phyloP scores from a whole-genome alignment of 2,329 filamentous ascomycete species.

The Ceratocystis variospora region DNA sequence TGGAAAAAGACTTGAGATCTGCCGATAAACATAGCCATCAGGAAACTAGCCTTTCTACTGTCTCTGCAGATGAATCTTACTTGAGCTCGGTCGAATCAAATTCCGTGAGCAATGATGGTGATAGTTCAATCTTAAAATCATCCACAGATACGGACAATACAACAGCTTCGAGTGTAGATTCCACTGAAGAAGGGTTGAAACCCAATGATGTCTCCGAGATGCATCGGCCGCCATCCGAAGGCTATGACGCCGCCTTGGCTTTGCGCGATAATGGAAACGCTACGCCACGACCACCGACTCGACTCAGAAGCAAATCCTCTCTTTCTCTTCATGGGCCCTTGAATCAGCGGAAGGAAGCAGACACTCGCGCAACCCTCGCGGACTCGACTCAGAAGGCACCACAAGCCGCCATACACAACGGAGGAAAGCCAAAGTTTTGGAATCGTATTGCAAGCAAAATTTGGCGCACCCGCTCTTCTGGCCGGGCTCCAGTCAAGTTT shows the following conservation, averaged over 20 bases:
- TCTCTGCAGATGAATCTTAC: neutral
- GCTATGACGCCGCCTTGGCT: slow-evolving; percentile 6
- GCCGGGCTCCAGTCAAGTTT: neutral
- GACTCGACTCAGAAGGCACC: neutral
- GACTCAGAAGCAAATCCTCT: slow-evolving; percentile 4
- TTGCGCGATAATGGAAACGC: slow-evolving; percentile 7
- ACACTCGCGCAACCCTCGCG: neutral
- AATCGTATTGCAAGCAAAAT: slow-evolving; percentile 15
- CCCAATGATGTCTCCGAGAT: neutral
- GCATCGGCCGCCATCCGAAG: slow-evolving; percentile 2
- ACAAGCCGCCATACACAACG: slow-evolving; percentile 9
- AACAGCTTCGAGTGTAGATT: neutral
- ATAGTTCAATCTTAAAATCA: neutral
- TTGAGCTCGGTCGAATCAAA: neutral
- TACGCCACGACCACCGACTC: slow-evolving; percentile 6
- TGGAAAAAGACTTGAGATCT: neutral
- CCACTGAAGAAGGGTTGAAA: neutral
- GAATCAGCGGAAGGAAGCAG: neutral
- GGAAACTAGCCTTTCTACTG: neutral
- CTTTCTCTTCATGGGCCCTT: neutral
- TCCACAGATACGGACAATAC: neutral
- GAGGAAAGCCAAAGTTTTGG: slow-evolving; percentile 15
- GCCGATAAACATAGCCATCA: neutral
- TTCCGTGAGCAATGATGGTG: neutral
- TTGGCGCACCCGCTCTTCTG: neutral